Conservation (phyloP, 116 monocot species). For the Zostera marina region DNA sequence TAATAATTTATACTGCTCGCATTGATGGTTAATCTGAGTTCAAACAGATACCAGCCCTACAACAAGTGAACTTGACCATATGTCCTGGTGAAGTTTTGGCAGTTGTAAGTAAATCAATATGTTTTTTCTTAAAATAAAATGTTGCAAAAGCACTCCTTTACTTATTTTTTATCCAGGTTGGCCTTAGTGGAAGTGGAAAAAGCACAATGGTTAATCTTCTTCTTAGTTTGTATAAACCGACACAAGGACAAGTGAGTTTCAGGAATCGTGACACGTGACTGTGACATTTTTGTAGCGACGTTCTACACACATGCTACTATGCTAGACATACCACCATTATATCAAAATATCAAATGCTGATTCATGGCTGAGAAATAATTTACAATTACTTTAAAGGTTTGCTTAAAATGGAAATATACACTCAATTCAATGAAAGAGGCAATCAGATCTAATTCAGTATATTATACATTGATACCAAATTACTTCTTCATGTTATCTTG, state of each 20-base stretch:
- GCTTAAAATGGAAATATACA: too few relatives aligned
- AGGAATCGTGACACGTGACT: background rate
- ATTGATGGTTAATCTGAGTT: background rate
- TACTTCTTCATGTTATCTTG: too few relatives aligned
- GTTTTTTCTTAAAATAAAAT: background rate
- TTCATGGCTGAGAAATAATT: too few relatives aligned
- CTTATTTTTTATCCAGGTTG: constrained; percentile 40
- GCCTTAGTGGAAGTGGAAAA: constrained; percentile 96
- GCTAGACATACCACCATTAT: too few relatives aligned
- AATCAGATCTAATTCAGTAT: too few relatives aligned
- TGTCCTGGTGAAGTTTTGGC: constrained; percentile 77
- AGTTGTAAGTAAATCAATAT: constrained; percentile 44
- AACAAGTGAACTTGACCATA: constrained; percentile 35
- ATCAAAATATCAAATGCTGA: too few relatives aligned
- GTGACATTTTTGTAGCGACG: too few relatives aligned
- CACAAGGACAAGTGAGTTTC: constrained; percentile 55
- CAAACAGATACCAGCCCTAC: constrained; percentile 44
- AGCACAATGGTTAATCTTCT: constrained; percentile 84
- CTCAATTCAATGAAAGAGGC: too few relatives aligned
- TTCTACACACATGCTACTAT: too few relatives aligned
- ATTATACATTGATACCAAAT: too few relatives aligned
- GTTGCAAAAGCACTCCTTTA: background rate
- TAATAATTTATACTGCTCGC: background rate
- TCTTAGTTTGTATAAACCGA: constrained; percentile 80
- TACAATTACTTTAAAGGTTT: too few relatives aligned